A percentile compares a stretch with the other conserved stretches of the same genome.
These are phyloP conservation scores for Tricholoma flavovirens DNA, from an alignment of 768 basidiomycete species.

Conservation along the genomic window DNA sequence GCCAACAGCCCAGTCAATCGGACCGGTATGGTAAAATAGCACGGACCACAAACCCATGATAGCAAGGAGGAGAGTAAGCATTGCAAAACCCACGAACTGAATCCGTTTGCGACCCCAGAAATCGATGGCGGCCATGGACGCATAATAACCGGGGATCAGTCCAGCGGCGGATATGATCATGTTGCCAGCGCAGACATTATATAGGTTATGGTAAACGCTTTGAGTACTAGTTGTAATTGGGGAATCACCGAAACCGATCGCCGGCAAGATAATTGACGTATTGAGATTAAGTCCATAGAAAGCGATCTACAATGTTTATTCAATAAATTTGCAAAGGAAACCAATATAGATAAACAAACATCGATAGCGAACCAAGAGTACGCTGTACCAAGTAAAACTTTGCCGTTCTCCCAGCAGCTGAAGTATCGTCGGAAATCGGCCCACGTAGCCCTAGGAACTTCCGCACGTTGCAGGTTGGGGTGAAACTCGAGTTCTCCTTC, in stretches of 20 bases:
- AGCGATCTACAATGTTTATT: constrained; percentile 47
- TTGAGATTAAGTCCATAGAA: constrained; percentile 90
- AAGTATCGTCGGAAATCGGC: constrained; percentile 69
- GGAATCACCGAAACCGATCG: constrained; percentile 67
- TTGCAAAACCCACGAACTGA: constrained; percentile 69
- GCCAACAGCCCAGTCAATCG: neutral
- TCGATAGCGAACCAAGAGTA: constrained; percentile 91
- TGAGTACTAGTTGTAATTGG: constrained; percentile 24
- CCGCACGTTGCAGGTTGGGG: constrained; percentile 50
- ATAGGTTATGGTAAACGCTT: constrained; percentile 49
- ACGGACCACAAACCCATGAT: constrained; percentile 39
- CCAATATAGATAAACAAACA: constrained; percentile 31
- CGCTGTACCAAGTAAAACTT: constrained; percentile 72
- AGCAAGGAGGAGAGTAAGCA: constrained; percentile 61
- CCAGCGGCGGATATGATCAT: constrained; percentile 72
- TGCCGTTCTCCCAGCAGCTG: constrained; percentile 68
- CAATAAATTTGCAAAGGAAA: neutral
- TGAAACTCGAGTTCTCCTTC: constrained; percentile 42
- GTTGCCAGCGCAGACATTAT: constrained; percentile 69
- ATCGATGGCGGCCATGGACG: constrained; percentile 59
- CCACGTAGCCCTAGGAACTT: constrained; percentile 63
- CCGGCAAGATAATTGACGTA: constrained; percentile 64
- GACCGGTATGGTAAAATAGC: neutral
- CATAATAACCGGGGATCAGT: constrained; percentile 78
- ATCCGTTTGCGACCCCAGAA: constrained; percentile 78